Percentiles rank a stretch among this genome's conserved stretches.
These are phyloP conservation scores for Trichoderma lentiforme DNA, from an alignment of 2,329 filamentous ascomycete genomes.

Conservation along the genomic window DNA sequence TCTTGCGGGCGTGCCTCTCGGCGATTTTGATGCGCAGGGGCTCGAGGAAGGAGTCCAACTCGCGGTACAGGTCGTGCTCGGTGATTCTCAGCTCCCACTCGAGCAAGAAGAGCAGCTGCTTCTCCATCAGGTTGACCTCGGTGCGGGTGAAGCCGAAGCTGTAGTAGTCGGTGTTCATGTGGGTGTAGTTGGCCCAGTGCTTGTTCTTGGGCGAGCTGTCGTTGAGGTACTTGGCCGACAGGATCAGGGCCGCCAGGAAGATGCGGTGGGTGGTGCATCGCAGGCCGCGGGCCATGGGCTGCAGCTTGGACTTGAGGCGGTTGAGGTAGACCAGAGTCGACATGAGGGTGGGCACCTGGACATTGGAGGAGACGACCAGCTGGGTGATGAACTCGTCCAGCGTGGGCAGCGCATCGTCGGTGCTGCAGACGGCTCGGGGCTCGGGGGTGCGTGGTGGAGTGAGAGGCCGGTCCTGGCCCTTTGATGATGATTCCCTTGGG, in stretches of 20 bases:
- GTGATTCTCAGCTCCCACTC: slow-evolving; percentile 91
- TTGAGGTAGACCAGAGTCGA: slow-evolving; percentile 90
- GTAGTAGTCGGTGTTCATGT: slow-evolving; percentile 61
- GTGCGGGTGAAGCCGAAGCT: slow-evolving; percentile 89
- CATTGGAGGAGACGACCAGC: slow-evolving; percentile 87
- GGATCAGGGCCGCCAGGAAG: slow-evolving; percentile 83
- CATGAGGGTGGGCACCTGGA: slow-evolving; percentile 97
- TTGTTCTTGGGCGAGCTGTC: slow-evolving; percentile 99
- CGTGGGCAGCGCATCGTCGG: slow-evolving; percentile 64
- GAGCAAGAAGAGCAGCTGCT: slow-evolving; percentile 90
- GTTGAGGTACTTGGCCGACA: slow-evolving; percentile 94
- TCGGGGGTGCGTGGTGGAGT: slow-evolving; percentile 51
- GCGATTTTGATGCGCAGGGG: slow-evolving; percentile 68
- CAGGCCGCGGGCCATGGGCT: slow-evolving; percentile 92
- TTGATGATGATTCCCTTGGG: slow-evolving; percentile 28
- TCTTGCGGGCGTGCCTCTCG: slow-evolving; percentile 48
- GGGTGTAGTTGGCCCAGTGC: slow-evolving; percentile 95
- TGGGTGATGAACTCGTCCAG: slow-evolving; percentile 90
- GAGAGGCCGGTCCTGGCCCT: slow-evolving; percentile 37
- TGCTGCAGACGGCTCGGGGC: slow-evolving; percentile 45
- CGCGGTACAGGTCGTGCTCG: slow-evolving; percentile 78
- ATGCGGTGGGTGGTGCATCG: slow-evolving; percentile 96
- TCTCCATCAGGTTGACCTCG: slow-evolving; percentile 99
- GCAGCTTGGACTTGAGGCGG: slow-evolving; percentile 77
- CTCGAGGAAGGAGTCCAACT: slow-evolving; percentile 83